These are phyloP conservation scores for Lichtheimia hyalospora DNA, from an alignment of 371 early-diverging fungal species.

Conservation along the genomic window DNA sequence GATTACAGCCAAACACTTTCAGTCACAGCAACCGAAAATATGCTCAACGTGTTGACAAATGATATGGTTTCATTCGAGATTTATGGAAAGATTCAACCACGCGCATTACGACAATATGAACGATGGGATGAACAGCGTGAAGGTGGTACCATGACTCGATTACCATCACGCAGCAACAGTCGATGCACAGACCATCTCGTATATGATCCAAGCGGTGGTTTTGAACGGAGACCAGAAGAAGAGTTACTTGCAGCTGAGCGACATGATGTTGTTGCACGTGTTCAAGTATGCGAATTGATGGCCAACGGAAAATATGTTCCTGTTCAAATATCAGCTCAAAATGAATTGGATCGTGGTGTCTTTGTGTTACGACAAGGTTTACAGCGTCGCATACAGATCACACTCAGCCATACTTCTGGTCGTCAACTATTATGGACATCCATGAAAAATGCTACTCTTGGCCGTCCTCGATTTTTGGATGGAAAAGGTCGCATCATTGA, in stretches of 20 bases:
- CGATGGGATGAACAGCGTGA: constrained; percentile 63
- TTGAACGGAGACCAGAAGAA: constrained; percentile 65
- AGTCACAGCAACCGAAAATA: constrained; percentile 41
- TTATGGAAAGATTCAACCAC: constrained; percentile 59
- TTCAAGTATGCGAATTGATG: constrained; percentile 69
- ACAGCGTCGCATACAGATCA: constrained; percentile 74
- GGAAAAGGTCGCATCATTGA: constrained; percentile 63
- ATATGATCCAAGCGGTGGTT: constrained; percentile 19
- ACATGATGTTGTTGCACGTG: constrained; percentile 71
- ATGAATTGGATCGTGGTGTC: constrained; percentile 58
- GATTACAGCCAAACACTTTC: constrained; percentile 68
- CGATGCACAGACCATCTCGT: constrained; percentile 15
- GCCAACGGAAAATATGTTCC: constrained; percentile 73
- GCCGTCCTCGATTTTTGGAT: constrained; percentile 66
- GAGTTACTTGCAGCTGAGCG: constrained; percentile 65
- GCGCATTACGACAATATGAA: constrained; percentile 57
- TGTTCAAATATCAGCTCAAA: constrained; percentile 62
- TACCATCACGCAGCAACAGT: constrained; percentile 13
- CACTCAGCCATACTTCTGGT: constrained; percentile 78
- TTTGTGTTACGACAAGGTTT: constrained; percentile 84
- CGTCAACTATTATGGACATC: constrained; percentile 65
- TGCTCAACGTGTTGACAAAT: constrained; percentile 42
- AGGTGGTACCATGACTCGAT: constrained; percentile 16
- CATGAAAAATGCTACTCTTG: constrained; percentile 59
- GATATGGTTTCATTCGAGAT: constrained; percentile 61